Evolutionary conservation across 164 flowering plant species (phyloP), one percentile per base, ranked within the genome.

Genomic region (Kalanchoe fedtschenkoi): DNA sequence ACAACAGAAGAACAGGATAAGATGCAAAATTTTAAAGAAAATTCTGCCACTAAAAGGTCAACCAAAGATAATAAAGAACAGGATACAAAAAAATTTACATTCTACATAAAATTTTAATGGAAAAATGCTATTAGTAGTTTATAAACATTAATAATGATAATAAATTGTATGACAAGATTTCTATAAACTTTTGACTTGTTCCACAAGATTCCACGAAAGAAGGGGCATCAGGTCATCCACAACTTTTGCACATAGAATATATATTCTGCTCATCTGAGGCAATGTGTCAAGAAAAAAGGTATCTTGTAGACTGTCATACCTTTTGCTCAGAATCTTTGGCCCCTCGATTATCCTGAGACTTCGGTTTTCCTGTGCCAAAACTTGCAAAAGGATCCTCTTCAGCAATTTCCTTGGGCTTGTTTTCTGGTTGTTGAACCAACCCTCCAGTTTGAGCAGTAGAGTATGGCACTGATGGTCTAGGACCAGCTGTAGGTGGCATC

Each of bases 381-480:
- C 62, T 70, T 37, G 43, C 61, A 68, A 70, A 76, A 24, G 75
- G 64, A 68, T 70, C 75, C 38, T 65, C 75, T 54, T 66, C 34
- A 14, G 22, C 66, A 9, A 71, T 68, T 28, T 32, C 68, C 44
- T 64, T 58, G 6, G 68, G 33, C 61, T 71, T 77, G 19, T 65
- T 71, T 65, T 66, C 73, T 71, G 69, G 66, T 22, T 70, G 34
- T 34, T 68, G 67, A 67, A 34, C 51, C 16, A 58, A 61, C 33
- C 66, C 75, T 64, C 77, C 87, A 65, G 72, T 61, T 62, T 63
- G 77, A 61, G 78, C 67, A 55, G 73, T 54, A 44, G 71, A 68
- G 68, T 38, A 68, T 35, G 77, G 86, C 61, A 71, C 58, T 34
- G 82, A 83, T 65, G 89, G 84, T 73, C 79, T 85, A 61, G 74